phyloP scores from a whole-genome alignment of 768 basidiomycete genomes.

The Galerina sulciceps region DNA sequence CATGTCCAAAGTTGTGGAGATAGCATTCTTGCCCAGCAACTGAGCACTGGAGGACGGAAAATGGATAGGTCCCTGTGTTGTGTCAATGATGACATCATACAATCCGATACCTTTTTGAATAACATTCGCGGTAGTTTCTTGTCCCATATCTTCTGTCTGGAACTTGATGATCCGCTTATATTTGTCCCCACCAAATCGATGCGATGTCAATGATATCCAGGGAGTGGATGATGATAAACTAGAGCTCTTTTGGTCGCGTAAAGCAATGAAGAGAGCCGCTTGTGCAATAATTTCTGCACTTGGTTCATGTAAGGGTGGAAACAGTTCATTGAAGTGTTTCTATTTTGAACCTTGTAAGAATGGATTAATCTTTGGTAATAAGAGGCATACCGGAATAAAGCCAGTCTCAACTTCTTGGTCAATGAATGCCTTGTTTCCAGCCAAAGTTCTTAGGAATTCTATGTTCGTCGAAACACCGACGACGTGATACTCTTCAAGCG shows the following conservation, averaged over 20 bases:
- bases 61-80: conserved; percentile 30
- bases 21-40: conserved; percentile 54
- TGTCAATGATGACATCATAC: conserved; percentile 58
- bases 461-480: conserved; percentile 93
- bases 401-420: conserved; percentile 87
- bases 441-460: conserved; percentile 81
- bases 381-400: conserved; percentile 75
- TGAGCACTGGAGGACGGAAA: conserved; percentile 61
- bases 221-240: conserved; percentile 42
- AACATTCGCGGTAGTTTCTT: conserved; percentile 46
- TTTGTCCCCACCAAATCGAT: conserved; percentile 78
- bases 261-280: conserved; percentile 75
- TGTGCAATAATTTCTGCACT: conserved; percentile 71
- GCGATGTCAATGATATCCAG: conserved; percentile 72
- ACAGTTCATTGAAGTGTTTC: conserved; percentile 87
- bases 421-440: conserved; percentile 78
- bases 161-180: conserved; percentile 66
- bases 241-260: conserved; percentile 57
- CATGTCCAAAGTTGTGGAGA: conserved; percentile 58
- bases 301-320: conserved; percentile 66
- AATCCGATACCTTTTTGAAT: conserved; percentile 40
- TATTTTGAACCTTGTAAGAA: conserved; percentile 28
- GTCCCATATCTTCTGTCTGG: conserved; percentile 55
- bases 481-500: conserved; percentile 87
- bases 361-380: background rate